Evolutionary conservation across 352 stramenopile genomes (phyloP).

Genomic region (Pythium rishiriense): DNA sequence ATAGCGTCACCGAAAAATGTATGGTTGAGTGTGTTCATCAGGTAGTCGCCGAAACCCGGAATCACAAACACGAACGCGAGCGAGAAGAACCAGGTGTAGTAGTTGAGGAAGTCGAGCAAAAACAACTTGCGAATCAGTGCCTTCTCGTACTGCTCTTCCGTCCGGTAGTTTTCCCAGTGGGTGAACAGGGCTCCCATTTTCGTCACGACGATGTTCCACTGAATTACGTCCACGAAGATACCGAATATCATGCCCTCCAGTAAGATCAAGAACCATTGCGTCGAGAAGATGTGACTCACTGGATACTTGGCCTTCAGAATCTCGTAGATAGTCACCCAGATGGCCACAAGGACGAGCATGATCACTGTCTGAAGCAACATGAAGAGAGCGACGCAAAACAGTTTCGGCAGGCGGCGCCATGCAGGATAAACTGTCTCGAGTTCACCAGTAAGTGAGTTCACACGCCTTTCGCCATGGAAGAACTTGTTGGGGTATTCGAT

Average conservation of each 20-base stretch:
- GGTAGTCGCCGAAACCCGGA: conserved; percentile 73
- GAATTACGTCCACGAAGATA: conserved; percentile 87
- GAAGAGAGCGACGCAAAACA: conserved; percentile 75
- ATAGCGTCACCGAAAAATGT: conserved; percentile 78
- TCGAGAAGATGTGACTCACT: conserved; percentile 75
- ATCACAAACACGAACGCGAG: conserved; percentile 89
- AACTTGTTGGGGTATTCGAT: conserved; percentile 86
- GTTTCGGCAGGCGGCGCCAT: conserved; percentile 74
- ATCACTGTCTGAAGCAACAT: conserved; percentile 84
- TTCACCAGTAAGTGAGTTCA: conserved; percentile 78
- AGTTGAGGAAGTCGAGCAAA: conserved; percentile 87
- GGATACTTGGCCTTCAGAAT: conserved; percentile 85
- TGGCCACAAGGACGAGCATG: conserved; percentile 84
- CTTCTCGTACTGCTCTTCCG: conserved; percentile 83
- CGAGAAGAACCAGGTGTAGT: conserved; percentile 92
- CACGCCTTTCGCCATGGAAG: conserved; percentile 62
- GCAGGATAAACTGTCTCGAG: conserved; percentile 65
- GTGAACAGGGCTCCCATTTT: conserved; percentile 84
- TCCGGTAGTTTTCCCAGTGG: conserved; percentile 88
- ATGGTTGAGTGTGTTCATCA: conserved; percentile 86
- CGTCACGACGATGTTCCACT: conserved; percentile 91
- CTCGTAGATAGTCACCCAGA: conserved; percentile 89
- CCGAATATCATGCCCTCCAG: conserved; percentile 83
- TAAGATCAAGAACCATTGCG: conserved; percentile 83
- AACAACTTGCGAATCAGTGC: conserved; percentile 85